Percentiles rank a stretch among this genome's conserved stretches.
Evolutionary conservation across 2,329 filamentous ascomycete species (phyloP).

Genomic region (Sordariomycetes sp.): DNA sequence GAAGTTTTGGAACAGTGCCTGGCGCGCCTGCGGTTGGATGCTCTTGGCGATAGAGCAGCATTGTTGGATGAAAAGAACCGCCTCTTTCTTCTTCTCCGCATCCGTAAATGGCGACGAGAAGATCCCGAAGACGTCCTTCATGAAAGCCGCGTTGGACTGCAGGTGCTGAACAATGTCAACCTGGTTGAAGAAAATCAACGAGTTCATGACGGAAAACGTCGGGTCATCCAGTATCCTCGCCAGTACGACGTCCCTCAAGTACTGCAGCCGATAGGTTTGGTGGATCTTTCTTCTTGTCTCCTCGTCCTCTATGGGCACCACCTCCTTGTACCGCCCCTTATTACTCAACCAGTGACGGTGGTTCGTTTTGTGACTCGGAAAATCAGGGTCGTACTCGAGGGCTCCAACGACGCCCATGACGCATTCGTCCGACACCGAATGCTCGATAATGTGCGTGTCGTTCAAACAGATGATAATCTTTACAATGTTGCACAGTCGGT

Average conservation of each 20-base stretch:
- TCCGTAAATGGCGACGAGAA: conserved; percentile 60
- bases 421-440: conserved; percentile 81
- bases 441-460: conserved; percentile 89
- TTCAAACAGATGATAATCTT: conserved; percentile 92
- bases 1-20: conserved; percentile 82
- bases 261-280: conserved; percentile 90
- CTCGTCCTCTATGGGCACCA: conserved; percentile 81
- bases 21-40: conserved; percentile 72
- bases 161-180: conserved; percentile 95
- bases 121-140: conserved; percentile 80
- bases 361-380: conserved; percentile 94
- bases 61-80: conserved; percentile 92
- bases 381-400: conserved; percentile 95
- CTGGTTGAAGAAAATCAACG: conserved; percentile 97
- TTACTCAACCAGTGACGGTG: conserved; percentile 89
- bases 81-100: conserved; percentile 76
- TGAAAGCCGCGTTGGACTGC: conserved; percentile 69
- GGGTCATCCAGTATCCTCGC: conserved; percentile 94
- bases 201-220: conserved; percentile 95
- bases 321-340: conserved; percentile 88
- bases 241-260: conserved; percentile 96
- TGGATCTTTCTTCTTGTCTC: conserved; percentile 84
- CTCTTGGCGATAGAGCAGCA: conserved; percentile 93
- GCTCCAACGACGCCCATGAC: conserved; percentile 90
- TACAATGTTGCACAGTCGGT: conserved; percentile 94